Conservation (phyloP, 306 rosid species). For the Cyclanthera cordifolia region DNA sequence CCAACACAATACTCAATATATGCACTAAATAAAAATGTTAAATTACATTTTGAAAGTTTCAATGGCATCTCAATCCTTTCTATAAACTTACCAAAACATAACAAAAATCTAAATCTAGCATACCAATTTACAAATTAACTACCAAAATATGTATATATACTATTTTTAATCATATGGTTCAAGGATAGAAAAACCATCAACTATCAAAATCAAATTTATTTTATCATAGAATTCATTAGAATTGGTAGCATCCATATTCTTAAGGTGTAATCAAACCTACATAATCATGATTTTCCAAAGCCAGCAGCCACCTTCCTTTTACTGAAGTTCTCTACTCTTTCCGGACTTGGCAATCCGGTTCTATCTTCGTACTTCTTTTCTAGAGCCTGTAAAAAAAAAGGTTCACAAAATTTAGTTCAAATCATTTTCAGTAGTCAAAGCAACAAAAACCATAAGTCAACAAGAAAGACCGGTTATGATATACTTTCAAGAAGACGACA, state of each 20-base stretch:
- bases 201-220: neutral
- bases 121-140: neutral
- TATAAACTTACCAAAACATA: neutral
- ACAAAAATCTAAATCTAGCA: neutral
- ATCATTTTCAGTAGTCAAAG: neutral
- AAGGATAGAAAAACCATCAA: neutral
- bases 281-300: slow-evolving; percentile 48
- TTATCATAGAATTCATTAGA: neutral
- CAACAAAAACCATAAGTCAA: too few species aligned
- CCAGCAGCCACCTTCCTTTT: slow-evolving; percentile 52
- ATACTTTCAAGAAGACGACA: too few species aligned
- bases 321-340: slow-evolving; percentile 45
- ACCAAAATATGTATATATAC: too few species aligned
- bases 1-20: too few species aligned
- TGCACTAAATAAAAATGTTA: too few species aligned
- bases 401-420: neutral
- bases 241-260: neutral
- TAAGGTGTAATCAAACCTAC: slow-evolving; percentile 6
- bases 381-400: slow-evolving; percentile 38
- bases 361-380: slow-evolving; percentile 59
- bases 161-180: neutral
- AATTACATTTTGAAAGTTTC: too few species aligned
- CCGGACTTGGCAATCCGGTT: slow-evolving; percentile 69
- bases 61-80: neutral
- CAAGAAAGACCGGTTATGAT: too few species aligned